Evolutionary conservation across 306 rosid species (phyloP), one percentile per base, ranked within the genome.

Genomic region (Hippophae gyantsensis): DNA sequence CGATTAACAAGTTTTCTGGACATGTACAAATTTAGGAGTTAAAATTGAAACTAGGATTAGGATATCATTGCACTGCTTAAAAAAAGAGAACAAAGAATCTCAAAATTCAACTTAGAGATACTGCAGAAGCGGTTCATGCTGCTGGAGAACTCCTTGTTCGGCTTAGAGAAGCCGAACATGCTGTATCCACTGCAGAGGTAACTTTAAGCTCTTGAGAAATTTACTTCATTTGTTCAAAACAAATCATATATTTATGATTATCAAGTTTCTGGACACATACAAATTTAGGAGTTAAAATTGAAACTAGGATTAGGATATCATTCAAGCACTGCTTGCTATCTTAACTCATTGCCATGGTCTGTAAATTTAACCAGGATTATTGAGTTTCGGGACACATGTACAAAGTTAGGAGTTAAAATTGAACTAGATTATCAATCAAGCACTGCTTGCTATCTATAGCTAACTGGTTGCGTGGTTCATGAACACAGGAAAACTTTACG

Each of bases 51-150:
- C 38, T 27, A 27, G 38, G 38, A 27, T 27, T 27, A 27, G 38
- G 38, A 27, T 27, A 27, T 27, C 38, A 27, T 18, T 18, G 18
- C 18, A 18, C 18, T 18, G 18, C 46, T 63, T 93, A 78, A 88
- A 79, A 65, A 93, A 78, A 80, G 95, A 87, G 74, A 92, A 92
- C 79, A 76, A 54, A 54, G 66, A 85, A 77, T 81, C 97, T 93
- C 43, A 93, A 79, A 70, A 57, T 78, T 74, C 95, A 88, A 75
- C 97, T 88, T 26, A 75, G 96, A 72, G 97, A 93, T 78, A 93
- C 95, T 52, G 99, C 99, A 63, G 99, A 88, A 76, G 97, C 97
- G 54, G 99, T 93, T 60, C 99, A 93, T 74, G 97, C 97, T 32
- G 99, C 99, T 42, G 99, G 97, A 61, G 99, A 84, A 71, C 82